A percentile compares a stretch with the other conserved stretches of the same genome.
These are phyloP conservation scores for Chaetomium olivaceum DNA, from an alignment of 2,329 filamentous ascomycete genomes.

Conservation along the genomic window DNA sequence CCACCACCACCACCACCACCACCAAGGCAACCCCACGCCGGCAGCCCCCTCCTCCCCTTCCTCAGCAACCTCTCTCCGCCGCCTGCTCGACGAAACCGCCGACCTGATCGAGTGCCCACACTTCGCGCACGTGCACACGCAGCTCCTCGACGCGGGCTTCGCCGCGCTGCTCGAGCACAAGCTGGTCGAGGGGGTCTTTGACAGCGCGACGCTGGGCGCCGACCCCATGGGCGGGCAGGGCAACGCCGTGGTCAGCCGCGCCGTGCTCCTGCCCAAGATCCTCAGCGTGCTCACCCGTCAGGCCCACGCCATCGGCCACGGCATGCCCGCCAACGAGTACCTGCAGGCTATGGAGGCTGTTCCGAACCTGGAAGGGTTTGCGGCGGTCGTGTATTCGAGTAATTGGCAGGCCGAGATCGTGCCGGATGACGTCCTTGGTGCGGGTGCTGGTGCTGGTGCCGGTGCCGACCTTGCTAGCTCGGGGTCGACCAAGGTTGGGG, in stretches of 20 bases:
- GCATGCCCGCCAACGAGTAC: conserved; percentile 65
- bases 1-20: conserved; percentile 20
- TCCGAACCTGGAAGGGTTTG: conserved; percentile 76
- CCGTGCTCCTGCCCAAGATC: conserved; percentile 75
- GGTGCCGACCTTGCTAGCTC: conserved; percentile 24
- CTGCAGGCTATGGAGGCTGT: conserved; percentile 74
- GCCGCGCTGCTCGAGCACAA: conserved; percentile 80
- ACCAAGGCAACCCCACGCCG: conserved; percentile 33
- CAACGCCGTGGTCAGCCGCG: conserved; percentile 44
- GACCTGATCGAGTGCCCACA: conserved; percentile 93
- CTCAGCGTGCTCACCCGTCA: conserved; percentile 88
- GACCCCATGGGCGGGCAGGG: conserved; percentile 25
- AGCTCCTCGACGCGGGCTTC: conserved; percentile 85
- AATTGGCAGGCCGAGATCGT: conserved; percentile 71
- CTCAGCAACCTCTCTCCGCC: conserved; percentile 67
- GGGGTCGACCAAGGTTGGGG: conserved; percentile 22
- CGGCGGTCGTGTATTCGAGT: conserved; percentile 82
- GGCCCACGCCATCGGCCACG: conserved; percentile 83
- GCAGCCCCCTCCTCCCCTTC: conserved; percentile 42
- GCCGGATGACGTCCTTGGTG: conserved; percentile 48
- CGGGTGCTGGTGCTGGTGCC: conserved; percentile 36
- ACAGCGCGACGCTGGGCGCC: conserved; percentile 39
- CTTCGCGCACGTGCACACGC: conserved; percentile 82
- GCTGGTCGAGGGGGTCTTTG: conserved; percentile 76
- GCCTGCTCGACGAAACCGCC: conserved; percentile 90